Evolutionary conservation across 2,329 filamentous ascomycete genomes (phyloP), one percentile per base, ranked within the genome.

Genomic region (Diaporthe ilicicola): DNA sequence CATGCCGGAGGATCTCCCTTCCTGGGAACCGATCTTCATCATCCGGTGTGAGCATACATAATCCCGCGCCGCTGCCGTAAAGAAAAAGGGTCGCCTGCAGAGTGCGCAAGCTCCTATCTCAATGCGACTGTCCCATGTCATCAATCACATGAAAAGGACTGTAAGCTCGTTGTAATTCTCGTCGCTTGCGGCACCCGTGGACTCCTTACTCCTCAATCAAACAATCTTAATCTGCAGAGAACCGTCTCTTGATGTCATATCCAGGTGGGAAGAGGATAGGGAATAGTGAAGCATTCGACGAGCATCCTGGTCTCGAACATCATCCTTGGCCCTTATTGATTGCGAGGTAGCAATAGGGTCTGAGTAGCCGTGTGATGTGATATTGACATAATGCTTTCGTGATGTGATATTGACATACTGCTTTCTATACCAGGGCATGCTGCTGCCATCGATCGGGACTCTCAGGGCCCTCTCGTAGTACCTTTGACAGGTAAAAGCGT

Each of bases 1-100:
- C 29, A 53, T 22, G 10, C 34, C 32, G 34, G 37, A 56, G 42
- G 51, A 42, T 4, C 24, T 51, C 51, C 50, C 67, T 34, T 24
- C 29, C 34, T 39, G 39, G 44, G 51, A 54, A 22, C 29, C 29
- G 66, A 69, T 69, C 56, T 37, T 64, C 66, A 53, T 4, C 50
- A 50, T 27, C 53, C 65, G 39, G 17, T 22, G 42, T 46, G 50
- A 32, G 50, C 37, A 42, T 66, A 59, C 65, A 64, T 69, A 10
- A 53, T 53, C 32, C 65, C 56, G 56, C 70, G 46, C 48, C 42
- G 70, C 66, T 69, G 70, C 37, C 42, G 70, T 65, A 27, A 17
- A 48, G 42, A 62, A 34, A 48, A 48, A 48, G 13, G 10, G 59
- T 48, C 59, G 42, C 6, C 59, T 62, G 59, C 59, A 62, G 59